Conservation (phyloP, 2,329 filamentous ascomycete species). For the Xylaria sp. region DNA sequence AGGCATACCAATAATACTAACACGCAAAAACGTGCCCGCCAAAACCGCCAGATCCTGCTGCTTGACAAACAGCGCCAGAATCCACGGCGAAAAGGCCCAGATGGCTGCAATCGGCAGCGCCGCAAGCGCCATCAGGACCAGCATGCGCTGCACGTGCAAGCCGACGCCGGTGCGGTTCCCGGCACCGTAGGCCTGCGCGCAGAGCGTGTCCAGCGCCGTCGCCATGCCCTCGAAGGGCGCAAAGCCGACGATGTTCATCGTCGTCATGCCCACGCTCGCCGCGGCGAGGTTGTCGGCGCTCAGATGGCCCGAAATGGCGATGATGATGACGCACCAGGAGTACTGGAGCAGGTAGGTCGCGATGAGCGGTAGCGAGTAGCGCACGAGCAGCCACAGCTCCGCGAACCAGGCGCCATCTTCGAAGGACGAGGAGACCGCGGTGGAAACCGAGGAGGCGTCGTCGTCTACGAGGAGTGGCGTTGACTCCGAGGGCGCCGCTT, state of each 20-base stretch:
- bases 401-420: slow-evolving; percentile 16
- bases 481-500: slow-evolving; percentile 15
- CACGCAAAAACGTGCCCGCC: slow-evolving; percentile 45
- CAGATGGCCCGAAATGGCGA: slow-evolving; percentile 48
- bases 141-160: slow-evolving; percentile 48
- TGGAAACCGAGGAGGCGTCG: slow-evolving; percentile 12
- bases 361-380: slow-evolving; percentile 45
- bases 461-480: slow-evolving; percentile 18
- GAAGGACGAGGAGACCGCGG: slow-evolving; percentile 2
- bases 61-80: slow-evolving; percentile 42
- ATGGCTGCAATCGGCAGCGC: slow-evolving; percentile 44
- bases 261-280: slow-evolving; percentile 47
- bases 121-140: slow-evolving; percentile 43
- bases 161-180: slow-evolving; percentile 45
- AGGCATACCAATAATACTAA: slow-evolving; percentile 45
- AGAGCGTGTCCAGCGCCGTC: slow-evolving; percentile 46
- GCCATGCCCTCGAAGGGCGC: slow-evolving; percentile 48
- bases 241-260: slow-evolving; percentile 49
- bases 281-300: slow-evolving; percentile 48
- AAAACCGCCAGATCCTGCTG: slow-evolving; percentile 43
- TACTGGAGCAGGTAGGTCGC: slow-evolving; percentile 52
- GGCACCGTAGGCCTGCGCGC: slow-evolving; percentile 47
- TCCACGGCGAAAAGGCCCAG: slow-evolving; percentile 45
- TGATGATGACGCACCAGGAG: slow-evolving; percentile 46
- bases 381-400: slow-evolving; percentile 28